Conservation (phyloP, 2,329 filamentous ascomycete species). For the Alternaria burnsii region DNA sequence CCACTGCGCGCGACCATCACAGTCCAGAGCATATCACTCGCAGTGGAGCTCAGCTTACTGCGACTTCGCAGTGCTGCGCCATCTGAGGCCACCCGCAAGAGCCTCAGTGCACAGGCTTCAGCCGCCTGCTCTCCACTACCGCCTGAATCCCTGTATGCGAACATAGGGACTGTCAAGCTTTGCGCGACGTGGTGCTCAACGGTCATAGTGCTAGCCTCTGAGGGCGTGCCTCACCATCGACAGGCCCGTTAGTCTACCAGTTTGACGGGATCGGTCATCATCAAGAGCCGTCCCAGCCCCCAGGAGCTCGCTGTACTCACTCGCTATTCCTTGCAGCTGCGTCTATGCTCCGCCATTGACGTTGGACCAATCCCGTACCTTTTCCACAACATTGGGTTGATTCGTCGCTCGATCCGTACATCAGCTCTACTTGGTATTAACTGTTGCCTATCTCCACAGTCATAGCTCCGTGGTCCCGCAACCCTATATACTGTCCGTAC, state of each 20-base stretch:
- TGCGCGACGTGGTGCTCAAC: constrained; percentile 48
- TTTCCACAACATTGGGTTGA: constrained; percentile 37
- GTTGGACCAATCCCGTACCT: constrained; percentile 36
- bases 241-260: constrained; percentile 45
- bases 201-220: constrained; percentile 38
- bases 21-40: constrained; percentile 27
- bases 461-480: constrained; percentile 39
- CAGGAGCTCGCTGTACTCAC: constrained; percentile 36
- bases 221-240: constrained; percentile 41
- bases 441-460: constrained; percentile 37
- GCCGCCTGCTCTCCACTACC: constrained; percentile 30
- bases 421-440: constrained; percentile 33
- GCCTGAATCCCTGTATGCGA: constrained; percentile 29
- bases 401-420: constrained; percentile 26
- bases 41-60: constrained; percentile 45
- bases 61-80: constrained; percentile 37
- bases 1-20: constrained; percentile 29
- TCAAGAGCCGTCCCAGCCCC: constrained; percentile 40
- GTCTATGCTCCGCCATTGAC: constrained; percentile 29
- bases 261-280: constrained; percentile 46
- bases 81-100: constrained; percentile 38
- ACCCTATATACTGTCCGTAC: constrained; percentile 29
- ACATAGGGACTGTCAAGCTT: constrained; percentile 39
- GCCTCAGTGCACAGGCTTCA: constrained; percentile 38
- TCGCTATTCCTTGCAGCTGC: constrained; percentile 40